phyloP scores from a whole-genome alignment of 139 green algal genomes.

The Yamagishiella unicocca region DNA sequence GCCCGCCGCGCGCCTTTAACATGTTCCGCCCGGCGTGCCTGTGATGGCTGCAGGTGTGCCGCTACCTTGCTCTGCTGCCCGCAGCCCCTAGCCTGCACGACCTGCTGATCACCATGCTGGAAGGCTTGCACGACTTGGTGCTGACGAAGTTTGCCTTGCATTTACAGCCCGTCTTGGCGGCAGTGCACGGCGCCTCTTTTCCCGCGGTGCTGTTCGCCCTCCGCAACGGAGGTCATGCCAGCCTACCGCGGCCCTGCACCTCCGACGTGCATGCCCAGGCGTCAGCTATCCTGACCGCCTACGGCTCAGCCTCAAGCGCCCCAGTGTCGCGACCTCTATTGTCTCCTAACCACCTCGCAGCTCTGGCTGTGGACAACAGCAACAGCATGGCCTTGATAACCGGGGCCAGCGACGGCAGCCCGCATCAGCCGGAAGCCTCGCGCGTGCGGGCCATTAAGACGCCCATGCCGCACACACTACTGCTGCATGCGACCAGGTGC shows the following conservation, averaged over 20 bases:
- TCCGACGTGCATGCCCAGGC: not conserved
- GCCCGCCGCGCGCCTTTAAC: too few species aligned
- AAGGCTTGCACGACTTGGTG: not conserved
- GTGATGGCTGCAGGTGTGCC: not conserved
- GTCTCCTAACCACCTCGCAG: too few species aligned
- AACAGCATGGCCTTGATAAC: too few species aligned
- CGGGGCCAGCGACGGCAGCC: not conserved
- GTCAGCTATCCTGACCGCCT: not conserved
- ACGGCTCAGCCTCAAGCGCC: not conserved
- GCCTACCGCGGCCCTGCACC: not conserved
- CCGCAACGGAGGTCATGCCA: not conserved
- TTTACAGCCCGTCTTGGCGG: not conserved
- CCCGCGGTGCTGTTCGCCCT: constrained; percentile 4
- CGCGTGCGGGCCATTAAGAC: not conserved
- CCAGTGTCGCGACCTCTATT: too few species aligned
- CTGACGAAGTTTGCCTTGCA: not conserved
- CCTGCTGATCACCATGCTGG: not conserved
- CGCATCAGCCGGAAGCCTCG: not conserved
- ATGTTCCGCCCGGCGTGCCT: too few species aligned
- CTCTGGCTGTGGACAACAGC: too few species aligned
- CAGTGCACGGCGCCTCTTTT: not conserved
- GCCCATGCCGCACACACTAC: not conserved
- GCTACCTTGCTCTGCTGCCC: not conserved
- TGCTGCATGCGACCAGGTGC: not conserved
- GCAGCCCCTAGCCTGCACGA: not conserved